Percentiles rank a stretch among this genome's conserved stretches.
Conservation (phyloP, 2,329 filamentous ascomycete genomes). For the Penicillium psychrosexuale region DNA sequence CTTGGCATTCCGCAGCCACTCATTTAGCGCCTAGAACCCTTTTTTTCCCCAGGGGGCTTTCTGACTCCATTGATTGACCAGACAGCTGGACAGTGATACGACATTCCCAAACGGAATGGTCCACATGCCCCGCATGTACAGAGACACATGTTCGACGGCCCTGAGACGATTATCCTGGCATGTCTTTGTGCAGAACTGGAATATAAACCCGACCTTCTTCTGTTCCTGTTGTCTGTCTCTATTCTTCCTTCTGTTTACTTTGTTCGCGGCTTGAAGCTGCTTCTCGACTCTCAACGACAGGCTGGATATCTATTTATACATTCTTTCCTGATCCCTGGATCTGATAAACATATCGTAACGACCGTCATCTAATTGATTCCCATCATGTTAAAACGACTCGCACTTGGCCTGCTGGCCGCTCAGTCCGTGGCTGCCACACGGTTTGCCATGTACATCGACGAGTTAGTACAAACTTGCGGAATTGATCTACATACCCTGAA, state of each 20-base stretch:
- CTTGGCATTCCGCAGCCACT: conserved; percentile 1
- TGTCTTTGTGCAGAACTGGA: background rate
- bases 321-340: background rate
- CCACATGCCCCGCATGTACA: background rate
- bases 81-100: background rate
- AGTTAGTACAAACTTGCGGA: conserved; percentile 33
- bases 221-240: background rate
- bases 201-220: conserved; percentile 7
- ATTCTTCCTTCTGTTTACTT: background rate
- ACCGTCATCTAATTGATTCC: background rate
- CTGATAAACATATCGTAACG: background rate
- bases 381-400: conserved; percentile 28
- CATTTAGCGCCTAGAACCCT: background rate
- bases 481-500: background rate
- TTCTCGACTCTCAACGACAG: background rate
- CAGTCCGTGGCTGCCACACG: conserved; percentile 30
- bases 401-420: conserved; percentile 30
- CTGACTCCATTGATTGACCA: background rate
- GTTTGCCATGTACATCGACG: conserved; percentile 48
- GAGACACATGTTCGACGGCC: background rate
- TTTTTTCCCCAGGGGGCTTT: background rate
- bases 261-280: conserved; percentile 7
- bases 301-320: background rate
- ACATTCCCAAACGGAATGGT: conserved; percentile 11
- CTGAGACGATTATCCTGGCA: conserved; percentile 9